Percentiles rank a stretch among this genome's conserved stretches.
Conservation (phyloP, 164 flowering plant species). For the Stephania yunnanensis region DNA sequence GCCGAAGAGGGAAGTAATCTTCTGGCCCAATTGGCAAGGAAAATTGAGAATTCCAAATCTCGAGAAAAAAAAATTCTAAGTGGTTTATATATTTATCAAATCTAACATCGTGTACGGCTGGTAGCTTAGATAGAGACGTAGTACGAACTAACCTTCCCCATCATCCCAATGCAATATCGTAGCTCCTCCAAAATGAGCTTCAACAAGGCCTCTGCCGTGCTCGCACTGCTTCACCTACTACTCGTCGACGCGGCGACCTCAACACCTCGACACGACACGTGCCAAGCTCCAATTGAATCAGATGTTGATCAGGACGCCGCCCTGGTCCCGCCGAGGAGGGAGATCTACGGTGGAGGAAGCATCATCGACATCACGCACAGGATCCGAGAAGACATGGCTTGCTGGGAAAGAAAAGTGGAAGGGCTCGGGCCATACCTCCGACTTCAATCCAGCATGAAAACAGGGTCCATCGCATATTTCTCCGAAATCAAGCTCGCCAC, state of each 20-base stretch:
- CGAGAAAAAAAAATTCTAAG: too few species aligned
- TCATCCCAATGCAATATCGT: too few species aligned
- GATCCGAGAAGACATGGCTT: conserved; percentile 46
- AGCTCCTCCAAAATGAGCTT: background rate
- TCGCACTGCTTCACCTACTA: background rate
- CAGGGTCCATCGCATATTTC: conserved; percentile 67
- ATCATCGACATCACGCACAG: conserved; percentile 74
- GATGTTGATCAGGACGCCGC: background rate
- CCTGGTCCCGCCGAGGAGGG: conserved; percentile 20
- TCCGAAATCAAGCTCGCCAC: conserved; percentile 72
- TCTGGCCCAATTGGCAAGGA: too few species aligned
- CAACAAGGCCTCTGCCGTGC: background rate
- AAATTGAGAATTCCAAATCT: too few species aligned
- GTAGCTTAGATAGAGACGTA: too few species aligned
- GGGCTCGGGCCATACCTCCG: conserved; percentile 69
- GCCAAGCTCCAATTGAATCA: background rate
- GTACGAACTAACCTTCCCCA: too few species aligned
- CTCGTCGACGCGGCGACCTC: background rate
- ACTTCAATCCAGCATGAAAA: conserved; percentile 70
- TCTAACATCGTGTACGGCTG: too few species aligned
- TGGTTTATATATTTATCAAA: too few species aligned
- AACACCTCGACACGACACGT: background rate
- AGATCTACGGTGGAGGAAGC: conserved; percentile 31
- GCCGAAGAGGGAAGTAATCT: too few species aligned
- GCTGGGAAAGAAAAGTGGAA: conserved; percentile 32